Percentiles rank a stretch among this genome's conserved stretches.
Evolutionary conservation across 441 rosid species (phyloP).

Genomic region (Daphne laureola): DNA sequence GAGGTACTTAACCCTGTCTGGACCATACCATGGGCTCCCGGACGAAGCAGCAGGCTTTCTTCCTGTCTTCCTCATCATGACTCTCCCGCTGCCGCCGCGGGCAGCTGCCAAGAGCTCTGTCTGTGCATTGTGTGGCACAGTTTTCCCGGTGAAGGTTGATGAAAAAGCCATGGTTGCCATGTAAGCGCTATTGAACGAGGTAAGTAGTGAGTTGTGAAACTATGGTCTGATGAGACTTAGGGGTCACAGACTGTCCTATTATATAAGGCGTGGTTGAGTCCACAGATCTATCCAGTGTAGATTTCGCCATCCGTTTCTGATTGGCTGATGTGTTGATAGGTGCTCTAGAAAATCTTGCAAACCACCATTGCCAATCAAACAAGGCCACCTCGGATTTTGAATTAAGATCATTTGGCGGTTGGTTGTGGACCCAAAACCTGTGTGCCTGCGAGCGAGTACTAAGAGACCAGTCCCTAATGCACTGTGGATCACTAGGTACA

Average conservation of each 20-base stretch:
- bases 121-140: conserved; percentile 13
- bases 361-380: conserved; percentile 8
- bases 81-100: conserved; percentile 8
- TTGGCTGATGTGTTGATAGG: conserved; percentile 14
- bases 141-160: conserved; percentile 21
- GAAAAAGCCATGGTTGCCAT: conserved; percentile 21
- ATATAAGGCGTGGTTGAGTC: conserved; percentile 16
- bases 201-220: neutral
- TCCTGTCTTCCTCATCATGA: conserved; percentile 22
- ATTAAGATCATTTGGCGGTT: conserved; percentile 4
- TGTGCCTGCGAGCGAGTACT: too few species aligned
- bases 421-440: neutral
- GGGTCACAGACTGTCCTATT: neutral
- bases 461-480: too few species aligned
- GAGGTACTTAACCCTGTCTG: conserved; percentile 38
- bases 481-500: too few species aligned
- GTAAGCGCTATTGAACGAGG: neutral
- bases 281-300: conserved; percentile 22
- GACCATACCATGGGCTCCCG: conserved; percentile 45
- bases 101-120: conserved; percentile 5
- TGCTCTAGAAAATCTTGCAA: conserved; percentile 5
- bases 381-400: conserved; percentile 8
- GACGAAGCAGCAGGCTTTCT: conserved; percentile 34
- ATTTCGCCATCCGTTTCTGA: conserved; percentile 13
- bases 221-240: neutral